Evolutionary conservation across 768 basidiomycete genomes (phyloP).

Genomic region (Lactarius evosmus): DNA sequence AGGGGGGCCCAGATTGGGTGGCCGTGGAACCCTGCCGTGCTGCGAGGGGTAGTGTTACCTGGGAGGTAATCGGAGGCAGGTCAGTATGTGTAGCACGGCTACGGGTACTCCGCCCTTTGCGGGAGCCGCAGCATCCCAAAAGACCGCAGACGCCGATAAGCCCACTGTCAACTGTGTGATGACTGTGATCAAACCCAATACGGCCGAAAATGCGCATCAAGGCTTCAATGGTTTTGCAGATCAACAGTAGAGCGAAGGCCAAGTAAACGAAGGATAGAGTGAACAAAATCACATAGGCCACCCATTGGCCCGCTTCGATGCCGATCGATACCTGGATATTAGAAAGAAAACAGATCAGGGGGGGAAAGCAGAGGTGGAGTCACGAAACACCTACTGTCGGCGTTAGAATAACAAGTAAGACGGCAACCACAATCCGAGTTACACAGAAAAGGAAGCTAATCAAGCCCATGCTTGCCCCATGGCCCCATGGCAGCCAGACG

Average conservation of each 20-base stretch:
- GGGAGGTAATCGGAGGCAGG: constrained; percentile 16
- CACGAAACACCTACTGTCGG: constrained; percentile 56
- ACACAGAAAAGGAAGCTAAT: constrained; percentile 93
- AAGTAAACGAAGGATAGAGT: constrained; percentile 80
- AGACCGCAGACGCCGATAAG: constrained; percentile 81
- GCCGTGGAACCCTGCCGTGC: constrained; percentile 33
- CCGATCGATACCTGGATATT: constrained; percentile 74
- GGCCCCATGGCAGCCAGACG: constrained; percentile 95
- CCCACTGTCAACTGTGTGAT: constrained; percentile 77
- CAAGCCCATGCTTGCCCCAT: constrained; percentile 94
- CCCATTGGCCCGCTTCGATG: constrained; percentile 80
- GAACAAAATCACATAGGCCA: constrained; percentile 88
- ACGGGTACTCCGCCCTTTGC: constrained; percentile 31
- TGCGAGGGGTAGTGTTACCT: constrained; percentile 22
- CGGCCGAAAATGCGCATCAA: constrained; percentile 71
- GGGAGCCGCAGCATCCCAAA: constrained; percentile 60
- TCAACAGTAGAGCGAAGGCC: constrained; percentile 75
- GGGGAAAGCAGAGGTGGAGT: background rate
- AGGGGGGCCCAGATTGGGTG: constrained; percentile 57
- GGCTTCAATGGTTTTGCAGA: constrained; percentile 83
- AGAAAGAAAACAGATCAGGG: constrained; percentile 20
- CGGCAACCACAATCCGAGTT: constrained; percentile 83
- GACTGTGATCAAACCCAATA: constrained; percentile 81
- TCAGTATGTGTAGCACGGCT: constrained; percentile 27
- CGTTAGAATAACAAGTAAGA: constrained; percentile 85